Evolutionary conservation across 2,329 filamentous ascomycete species (phyloP).

Genomic region (Fusarium sp.): DNA sequence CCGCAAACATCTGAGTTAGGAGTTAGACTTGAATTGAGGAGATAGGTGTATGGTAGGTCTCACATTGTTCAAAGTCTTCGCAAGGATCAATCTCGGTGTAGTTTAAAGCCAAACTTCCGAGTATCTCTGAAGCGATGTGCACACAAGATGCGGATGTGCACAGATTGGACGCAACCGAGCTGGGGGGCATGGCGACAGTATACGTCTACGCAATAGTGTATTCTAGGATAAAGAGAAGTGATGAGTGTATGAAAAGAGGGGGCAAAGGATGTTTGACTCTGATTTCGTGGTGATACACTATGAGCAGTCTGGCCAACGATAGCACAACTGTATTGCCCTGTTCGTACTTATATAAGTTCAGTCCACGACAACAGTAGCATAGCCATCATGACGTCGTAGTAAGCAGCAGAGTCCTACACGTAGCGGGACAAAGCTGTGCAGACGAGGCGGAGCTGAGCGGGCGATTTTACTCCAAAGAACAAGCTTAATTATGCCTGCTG

Average conservation of each 20-base stretch:
- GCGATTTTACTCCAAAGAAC: neutral
- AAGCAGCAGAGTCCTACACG: neutral
- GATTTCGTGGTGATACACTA: no score
- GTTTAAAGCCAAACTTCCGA: constrained; percentile 47
- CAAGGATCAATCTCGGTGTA: constrained; percentile 74
- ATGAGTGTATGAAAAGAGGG: no score
- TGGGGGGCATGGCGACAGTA: neutral
- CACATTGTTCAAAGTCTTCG: constrained; percentile 70
- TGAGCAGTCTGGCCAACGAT: neutral
- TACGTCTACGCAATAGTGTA: neutral
- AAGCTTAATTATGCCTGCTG: neutral
- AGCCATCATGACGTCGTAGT: neutral
- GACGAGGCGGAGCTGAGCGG: neutral
- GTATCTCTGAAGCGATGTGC: constrained; percentile 47
- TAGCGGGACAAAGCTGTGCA: neutral
- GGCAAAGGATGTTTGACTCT: no score
- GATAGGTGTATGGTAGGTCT: rapidly evolving
- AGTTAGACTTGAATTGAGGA: neutral
- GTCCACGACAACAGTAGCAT: neutral
- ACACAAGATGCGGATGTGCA: constrained; percentile 45
- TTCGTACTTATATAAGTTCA: neutral
- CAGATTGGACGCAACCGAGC: neutral
- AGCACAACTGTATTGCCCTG: neutral
- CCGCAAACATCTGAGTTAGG: constrained; percentile 61
- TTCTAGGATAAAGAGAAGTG: no score